These are phyloP conservation scores for Suillus decipiens DNA, from an alignment of 768 basidiomycete genomes.

Conservation along the genomic window DNA sequence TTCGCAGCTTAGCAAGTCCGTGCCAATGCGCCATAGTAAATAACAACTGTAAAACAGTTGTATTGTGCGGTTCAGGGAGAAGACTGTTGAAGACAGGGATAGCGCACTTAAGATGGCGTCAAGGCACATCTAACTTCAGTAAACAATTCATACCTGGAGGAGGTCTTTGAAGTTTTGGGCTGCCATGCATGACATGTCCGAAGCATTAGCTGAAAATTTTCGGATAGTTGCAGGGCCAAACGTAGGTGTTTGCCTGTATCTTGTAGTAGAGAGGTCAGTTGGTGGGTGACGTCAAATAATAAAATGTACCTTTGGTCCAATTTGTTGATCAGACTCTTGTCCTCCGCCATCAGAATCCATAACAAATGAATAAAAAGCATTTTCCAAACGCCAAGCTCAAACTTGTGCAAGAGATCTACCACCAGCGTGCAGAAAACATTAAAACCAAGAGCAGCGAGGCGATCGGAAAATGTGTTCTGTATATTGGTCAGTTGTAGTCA, in stretches of 20 bases:
- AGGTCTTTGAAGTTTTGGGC: conserved; percentile 40
- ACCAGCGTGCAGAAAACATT: too few relatives aligned
- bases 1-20: conserved; percentile 35
- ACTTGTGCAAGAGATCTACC: too few relatives aligned
- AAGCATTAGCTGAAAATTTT: too few relatives aligned
- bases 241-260: conserved; percentile 7
- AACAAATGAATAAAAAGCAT: conserved; percentile 1
- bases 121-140: too few relatives aligned
- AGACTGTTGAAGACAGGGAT: conserved; percentile 41
- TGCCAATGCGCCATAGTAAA: conserved; percentile 37
- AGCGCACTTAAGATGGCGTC: conserved; percentile 26
- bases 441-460: too few relatives aligned
- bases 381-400: too few relatives aligned
- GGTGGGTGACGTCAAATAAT: too few relatives aligned
- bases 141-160: conserved; percentile 22
- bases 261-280: too few relatives aligned
- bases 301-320: not conserved
- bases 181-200: conserved; percentile 20
- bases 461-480: too few relatives aligned
- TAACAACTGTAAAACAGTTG: conserved; percentile 22
- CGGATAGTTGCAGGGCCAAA: not conserved
- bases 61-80: conserved; percentile 27
- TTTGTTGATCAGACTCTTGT: not conserved
- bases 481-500: too few relatives aligned
- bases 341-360: not conserved